Evolutionary conservation across 371 early-diverging fungal species (phyloP).

Genomic region (Batkoa obscura): DNA sequence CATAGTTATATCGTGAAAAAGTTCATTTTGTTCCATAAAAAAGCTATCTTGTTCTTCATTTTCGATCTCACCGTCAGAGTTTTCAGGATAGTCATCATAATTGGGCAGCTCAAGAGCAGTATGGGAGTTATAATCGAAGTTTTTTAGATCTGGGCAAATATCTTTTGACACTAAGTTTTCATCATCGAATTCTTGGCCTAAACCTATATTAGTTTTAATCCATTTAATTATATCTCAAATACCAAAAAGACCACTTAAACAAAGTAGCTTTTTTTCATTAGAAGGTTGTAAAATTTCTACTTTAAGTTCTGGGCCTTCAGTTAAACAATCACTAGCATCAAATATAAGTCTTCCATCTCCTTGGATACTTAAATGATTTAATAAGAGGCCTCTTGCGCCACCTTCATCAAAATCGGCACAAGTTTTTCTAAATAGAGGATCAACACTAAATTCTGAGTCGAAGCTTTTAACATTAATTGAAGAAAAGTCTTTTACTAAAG

Average conservation of each 20-base stretch:
- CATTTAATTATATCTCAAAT: background rate
- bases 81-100: slow-evolving; percentile 9
- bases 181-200: background rate
- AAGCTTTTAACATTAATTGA: slow-evolving; percentile 65
- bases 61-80: background rate
- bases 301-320: background rate
- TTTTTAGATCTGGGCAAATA: background rate
- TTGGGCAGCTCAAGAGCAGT: slow-evolving; percentile 7
- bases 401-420: slow-evolving; percentile 97
- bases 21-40: background rate
- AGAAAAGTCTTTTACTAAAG: slow-evolving; percentile 62
- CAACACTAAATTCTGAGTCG: slow-evolving; percentile 81
- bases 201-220: background rate
- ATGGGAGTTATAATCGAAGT: slow-evolving; percentile 8
- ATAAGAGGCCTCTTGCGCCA: slow-evolving; percentile 80
- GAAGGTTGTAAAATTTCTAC: background rate
- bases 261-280: background rate
- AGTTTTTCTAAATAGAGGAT: slow-evolving; percentile 95
- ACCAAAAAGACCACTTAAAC: background rate
- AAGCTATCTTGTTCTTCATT: slow-evolving; percentile 11
- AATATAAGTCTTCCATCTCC: slow-evolving; percentile 76
- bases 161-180: background rate
- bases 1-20: background rate
- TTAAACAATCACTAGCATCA: slow-evolving; percentile 69
- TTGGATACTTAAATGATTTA: slow-evolving; percentile 69